A percentile compares a stretch with the other conserved stretches of the same genome.
Evolutionary conservation across 805 yeast genomes (phyloP).

Genomic region (Vanderwaltozyma polyspora): DNA sequence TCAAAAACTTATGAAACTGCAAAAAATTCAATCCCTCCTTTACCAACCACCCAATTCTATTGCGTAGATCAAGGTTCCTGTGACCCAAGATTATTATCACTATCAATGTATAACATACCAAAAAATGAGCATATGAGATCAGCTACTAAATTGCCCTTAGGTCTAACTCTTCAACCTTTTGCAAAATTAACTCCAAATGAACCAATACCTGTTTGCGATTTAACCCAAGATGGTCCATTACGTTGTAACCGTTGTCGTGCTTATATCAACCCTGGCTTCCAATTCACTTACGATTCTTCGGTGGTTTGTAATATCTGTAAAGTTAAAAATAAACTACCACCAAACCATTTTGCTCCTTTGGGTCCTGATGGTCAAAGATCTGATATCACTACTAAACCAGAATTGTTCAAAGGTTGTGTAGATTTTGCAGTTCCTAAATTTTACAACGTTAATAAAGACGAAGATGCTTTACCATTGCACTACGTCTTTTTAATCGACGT

Average conservation of each 20-base stretch:
- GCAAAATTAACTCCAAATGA: slow-evolving; percentile 48
- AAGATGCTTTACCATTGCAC: slow-evolving; percentile 39
- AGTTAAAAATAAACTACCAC: slow-evolving; percentile 57
- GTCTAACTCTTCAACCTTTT: slow-evolving; percentile 71
- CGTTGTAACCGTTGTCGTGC: slow-evolving; percentile 86
- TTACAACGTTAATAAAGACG: slow-evolving; percentile 41
- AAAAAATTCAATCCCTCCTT: slow-evolving; percentile 65
- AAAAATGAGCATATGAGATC: slow-evolving; percentile 55
- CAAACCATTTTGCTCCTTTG: slow-evolving; percentile 52
- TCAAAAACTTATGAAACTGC: slow-evolving; percentile 53
- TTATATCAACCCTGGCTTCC: slow-evolving; percentile 75
- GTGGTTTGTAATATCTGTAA: slow-evolving; percentile 82
- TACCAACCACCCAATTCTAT: slow-evolving; percentile 55
- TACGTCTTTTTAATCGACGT: slow-evolving; percentile 67
- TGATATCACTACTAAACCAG: slow-evolving; percentile 41
- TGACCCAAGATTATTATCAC: slow-evolving; percentile 63
- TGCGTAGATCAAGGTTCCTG: slow-evolving; percentile 76
- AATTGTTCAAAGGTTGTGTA: slow-evolving; percentile 69
- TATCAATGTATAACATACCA: slow-evolving; percentile 76
- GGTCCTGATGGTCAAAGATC: slow-evolving; percentile 51
- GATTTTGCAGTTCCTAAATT: slow-evolving; percentile 68
- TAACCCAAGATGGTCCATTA: slow-evolving; percentile 34
- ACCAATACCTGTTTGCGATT: slow-evolving; percentile 30
- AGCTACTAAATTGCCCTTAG: slow-evolving; percentile 66
- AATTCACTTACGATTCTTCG: slow-evolving; percentile 42